phyloP scores from a whole-genome alignment of 164 flowering plant species.

The Aristolochia californica region DNA sequence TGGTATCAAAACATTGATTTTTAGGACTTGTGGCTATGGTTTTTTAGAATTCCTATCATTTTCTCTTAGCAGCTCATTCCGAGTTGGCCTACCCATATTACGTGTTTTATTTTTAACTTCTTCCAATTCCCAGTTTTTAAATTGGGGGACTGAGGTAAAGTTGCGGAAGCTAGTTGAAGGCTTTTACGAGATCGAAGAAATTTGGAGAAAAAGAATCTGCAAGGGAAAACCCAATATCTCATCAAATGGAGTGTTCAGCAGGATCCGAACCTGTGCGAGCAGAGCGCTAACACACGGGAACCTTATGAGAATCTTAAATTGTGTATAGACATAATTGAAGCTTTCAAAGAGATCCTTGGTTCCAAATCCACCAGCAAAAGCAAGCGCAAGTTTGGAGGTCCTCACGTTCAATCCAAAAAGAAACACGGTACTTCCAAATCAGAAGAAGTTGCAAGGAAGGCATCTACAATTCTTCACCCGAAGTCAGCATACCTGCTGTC shows the following conservation, averaged over 20 bases:
- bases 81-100: too few relatives aligned
- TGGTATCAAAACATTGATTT: too few relatives aligned
- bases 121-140: too few relatives aligned
- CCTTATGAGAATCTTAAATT: constrained; percentile 70
- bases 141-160: constrained; percentile 17
- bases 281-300: constrained; percentile 95
- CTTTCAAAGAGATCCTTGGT: constrained; percentile 65
- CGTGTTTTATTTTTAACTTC: too few relatives aligned
- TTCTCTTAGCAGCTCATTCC: too few relatives aligned
- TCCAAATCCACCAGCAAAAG: constrained; percentile 22
- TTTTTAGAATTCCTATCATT: too few relatives aligned
- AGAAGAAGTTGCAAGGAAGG: constrained; percentile 7
- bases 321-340: constrained; percentile 69
- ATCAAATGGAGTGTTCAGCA: too few relatives aligned
- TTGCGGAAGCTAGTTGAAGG: constrained; percentile 77
- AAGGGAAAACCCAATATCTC: constrained; percentile 77
- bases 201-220: constrained; percentile 59
- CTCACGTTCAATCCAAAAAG: constrained; percentile 49
- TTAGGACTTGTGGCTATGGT: too few relatives aligned
- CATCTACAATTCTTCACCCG: too few relatives aligned
- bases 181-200: constrained; percentile 77
- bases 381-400: constrained; percentile 50
- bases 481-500: too few relatives aligned
- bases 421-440: constrained; percentile 24
- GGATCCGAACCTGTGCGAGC: too few relatives aligned